Percentiles rank a stretch among this genome's conserved stretches.
Conservation (phyloP, 805 yeast species). For the Candida morakotiae region DNA sequence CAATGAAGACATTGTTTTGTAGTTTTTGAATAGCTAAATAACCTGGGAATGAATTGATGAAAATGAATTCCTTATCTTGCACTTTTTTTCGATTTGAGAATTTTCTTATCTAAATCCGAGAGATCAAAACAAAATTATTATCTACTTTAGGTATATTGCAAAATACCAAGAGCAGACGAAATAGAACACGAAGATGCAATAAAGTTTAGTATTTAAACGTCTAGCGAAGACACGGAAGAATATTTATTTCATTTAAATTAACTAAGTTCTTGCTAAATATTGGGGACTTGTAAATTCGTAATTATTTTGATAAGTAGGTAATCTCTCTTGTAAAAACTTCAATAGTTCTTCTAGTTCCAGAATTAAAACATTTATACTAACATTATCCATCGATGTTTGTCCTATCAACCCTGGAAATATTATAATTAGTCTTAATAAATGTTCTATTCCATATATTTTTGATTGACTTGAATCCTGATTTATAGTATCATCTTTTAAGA, state of each 20-base stretch:
- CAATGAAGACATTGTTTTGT: constrained; percentile 7
- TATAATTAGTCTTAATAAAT: constrained; percentile 71
- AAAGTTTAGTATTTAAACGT: too few relatives aligned
- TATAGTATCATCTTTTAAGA: constrained; percentile 33
- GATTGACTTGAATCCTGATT: constrained; percentile 17
- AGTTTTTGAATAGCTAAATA: too few relatives aligned
- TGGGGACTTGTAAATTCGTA: constrained; percentile 34
- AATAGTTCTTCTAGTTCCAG: constrained; percentile 53
- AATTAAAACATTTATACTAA: constrained; percentile 54
- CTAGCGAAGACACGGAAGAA: too few relatives aligned
- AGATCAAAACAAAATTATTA: too few relatives aligned
- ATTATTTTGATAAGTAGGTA: constrained; percentile 27
- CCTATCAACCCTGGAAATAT: constrained; percentile 80
- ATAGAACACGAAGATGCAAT: too few relatives aligned
- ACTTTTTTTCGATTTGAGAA: too few relatives aligned
- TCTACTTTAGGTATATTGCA: too few relatives aligned
- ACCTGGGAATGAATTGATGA: too few relatives aligned
- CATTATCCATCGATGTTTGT: constrained; percentile 77
- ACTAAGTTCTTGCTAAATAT: constrained; percentile 26
- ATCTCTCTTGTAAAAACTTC: constrained; percentile 45
- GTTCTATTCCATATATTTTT: constrained; percentile 73
- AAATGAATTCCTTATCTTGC: too few relatives aligned
- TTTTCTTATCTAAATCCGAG: too few relatives aligned
- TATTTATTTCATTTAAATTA: too few relatives aligned
- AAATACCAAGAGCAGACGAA: too few relatives aligned